Base-by-base conservation (phyloP, 2,329 filamentous ascomycete species). In the Fusarium paranaense region DNA sequence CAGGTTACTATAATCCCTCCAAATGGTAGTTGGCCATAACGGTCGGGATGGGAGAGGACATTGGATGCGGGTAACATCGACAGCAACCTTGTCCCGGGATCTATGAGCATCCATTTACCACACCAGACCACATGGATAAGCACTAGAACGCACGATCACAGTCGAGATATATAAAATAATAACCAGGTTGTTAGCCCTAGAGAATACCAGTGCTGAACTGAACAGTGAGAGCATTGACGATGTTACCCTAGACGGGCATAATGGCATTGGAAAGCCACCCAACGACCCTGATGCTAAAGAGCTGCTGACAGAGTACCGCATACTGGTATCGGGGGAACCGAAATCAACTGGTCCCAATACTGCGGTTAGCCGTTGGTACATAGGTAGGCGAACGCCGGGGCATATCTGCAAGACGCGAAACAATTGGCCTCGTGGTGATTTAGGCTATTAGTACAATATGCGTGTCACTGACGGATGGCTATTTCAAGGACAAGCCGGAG, bases 311-410 rank as follows among this genome's bases (percentile, higher is more conserved):
- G 20, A 7, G 47, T 13, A 52, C 16, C 27, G 47, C 27, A 32
- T 52, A 20, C 27, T 52, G 18, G 47, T 30, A 32, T 32, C 47
- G 18, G 47, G 6, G 16, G 47, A 32, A 20, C 61, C 38, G 64
- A 72, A 47, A 25, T 47, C 52, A 52, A 30, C 22, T 63, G 71
- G 33, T 45, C 40, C 57, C 69, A 74, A 61, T 32, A n/a, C 20
- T 25, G 42, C 40, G 56, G 64, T 60, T 64, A 30, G 45, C 59
- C 59, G 58, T 63, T 71, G 63, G 16, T 16, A 22, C 37, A 38
- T 14, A 67, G 25, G 38, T 74, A 47, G 61, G 60, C 64, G 60
- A 62, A 45, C 57, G 64, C 56, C 45, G 35, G 50, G 38, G 30
- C 18, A 14, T 54, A 45, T 63, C 60, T 71, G 35, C 38, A n/a